Conservation (phyloP, 139 green algal genomes). For the Pleodorina starrii region DNA sequence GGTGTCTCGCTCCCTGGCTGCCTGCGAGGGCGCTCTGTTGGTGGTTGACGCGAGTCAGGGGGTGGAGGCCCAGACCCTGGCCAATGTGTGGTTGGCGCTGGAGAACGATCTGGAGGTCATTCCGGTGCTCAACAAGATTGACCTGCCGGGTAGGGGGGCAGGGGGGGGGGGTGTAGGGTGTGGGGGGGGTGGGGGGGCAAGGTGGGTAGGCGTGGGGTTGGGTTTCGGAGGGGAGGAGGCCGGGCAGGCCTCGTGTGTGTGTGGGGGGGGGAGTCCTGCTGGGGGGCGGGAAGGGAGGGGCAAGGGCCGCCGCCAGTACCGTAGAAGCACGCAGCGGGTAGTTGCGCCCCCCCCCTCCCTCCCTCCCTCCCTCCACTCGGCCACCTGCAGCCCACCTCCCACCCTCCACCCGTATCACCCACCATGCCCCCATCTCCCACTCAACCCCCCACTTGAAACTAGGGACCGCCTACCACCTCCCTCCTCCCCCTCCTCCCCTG, state of each 20-base stretch:
- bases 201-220: slow-evolving; percentile 9
- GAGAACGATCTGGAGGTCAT: slow-evolving; percentile 98
- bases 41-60: slow-evolving; percentile 98
- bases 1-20: slow-evolving; percentile 94
- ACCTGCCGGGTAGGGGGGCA: slow-evolving; percentile 85
- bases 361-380: no score
- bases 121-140: slow-evolving; percentile 98
- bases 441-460: no score
- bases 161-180: not conserved
- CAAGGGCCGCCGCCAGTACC: no score
- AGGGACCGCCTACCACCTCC: no score
- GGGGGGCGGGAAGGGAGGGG: no score
- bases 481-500: not conserved
- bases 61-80: slow-evolving; percentile 98
- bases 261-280: no score
- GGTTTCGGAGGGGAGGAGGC: no score
- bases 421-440: not conserved
- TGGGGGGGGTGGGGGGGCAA: not conserved
- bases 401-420: no score
- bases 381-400: no score
- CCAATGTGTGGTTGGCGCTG: slow-evolving; percentile 98
- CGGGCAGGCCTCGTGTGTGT: no score
- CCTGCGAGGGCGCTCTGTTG: slow-evolving; percentile 97
- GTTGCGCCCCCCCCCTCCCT: no score
- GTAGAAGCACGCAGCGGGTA: no score